Percentiles rank a stretch among this genome's conserved stretches.
These are phyloP conservation scores for Solanum lignicaule DNA, from an alignment of 257 asterid species.

Conservation along the genomic window DNA sequence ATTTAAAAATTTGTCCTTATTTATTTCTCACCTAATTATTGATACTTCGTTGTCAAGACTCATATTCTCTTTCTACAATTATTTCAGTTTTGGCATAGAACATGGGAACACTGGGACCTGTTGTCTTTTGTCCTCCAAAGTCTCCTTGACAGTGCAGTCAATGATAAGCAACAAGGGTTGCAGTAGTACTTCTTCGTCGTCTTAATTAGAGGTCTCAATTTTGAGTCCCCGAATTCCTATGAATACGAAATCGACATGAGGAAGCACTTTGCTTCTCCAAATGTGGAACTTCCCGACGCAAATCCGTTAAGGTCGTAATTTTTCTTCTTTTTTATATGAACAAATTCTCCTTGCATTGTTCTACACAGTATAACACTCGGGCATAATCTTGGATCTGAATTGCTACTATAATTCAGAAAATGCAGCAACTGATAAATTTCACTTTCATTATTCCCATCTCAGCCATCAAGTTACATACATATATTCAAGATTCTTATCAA, in stretches of 20 bases:
- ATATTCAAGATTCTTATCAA: background rate
- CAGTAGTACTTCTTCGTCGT: background rate
- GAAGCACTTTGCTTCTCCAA: background rate
- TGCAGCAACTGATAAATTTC: background rate
- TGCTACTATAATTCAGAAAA: background rate
- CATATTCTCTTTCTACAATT: background rate
- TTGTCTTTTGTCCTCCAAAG: background rate
- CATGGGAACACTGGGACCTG: background rate
- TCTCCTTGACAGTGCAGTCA: background rate
- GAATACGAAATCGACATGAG: rapidly evolving
- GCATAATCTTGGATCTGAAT: background rate
- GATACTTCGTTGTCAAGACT: background rate
- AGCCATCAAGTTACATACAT: background rate
- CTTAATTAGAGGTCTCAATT: background rate
- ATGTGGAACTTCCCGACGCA: background rate
- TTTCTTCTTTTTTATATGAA: background rate
- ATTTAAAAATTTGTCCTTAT: background rate
- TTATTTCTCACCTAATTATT: background rate
- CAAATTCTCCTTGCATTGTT: background rate
- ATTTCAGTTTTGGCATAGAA: background rate
- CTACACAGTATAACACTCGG: background rate
- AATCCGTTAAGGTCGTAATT: background rate
- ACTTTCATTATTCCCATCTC: background rate
- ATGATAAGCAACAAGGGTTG: background rate
- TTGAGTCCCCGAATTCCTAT: rapidly evolving